Percentiles rank a stretch among this genome's conserved stretches.
phyloP scores from a whole-genome alignment of 495 filamentous ascomycete species.

The Penicillium salamii region DNA sequence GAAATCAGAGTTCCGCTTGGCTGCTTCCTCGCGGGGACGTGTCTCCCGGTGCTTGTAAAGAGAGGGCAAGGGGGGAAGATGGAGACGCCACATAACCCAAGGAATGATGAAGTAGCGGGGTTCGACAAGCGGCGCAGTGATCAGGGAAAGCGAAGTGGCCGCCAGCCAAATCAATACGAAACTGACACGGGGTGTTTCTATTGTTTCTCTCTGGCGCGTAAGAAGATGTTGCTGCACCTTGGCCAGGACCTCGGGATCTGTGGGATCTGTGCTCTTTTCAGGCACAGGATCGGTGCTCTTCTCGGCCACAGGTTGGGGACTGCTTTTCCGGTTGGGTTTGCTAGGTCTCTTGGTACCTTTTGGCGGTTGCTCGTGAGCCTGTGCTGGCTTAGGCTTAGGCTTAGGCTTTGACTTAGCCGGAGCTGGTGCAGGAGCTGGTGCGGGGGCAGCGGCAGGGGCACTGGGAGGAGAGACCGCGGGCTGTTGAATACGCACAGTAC shows the following conservation, averaged over 20 bases:
- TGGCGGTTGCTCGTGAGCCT: constrained; percentile 12
- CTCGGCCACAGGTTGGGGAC: constrained; percentile 15
- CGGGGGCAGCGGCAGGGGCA: background rate
- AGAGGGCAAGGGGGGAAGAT: constrained; percentile 56
- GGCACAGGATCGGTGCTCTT: constrained; percentile 8
- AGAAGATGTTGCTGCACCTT: constrained; percentile 33
- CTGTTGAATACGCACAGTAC: constrained; percentile 21
- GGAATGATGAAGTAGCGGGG: constrained; percentile 92
- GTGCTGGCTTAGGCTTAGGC: background rate
- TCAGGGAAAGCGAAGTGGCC: constrained; percentile 69
- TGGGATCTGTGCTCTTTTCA: constrained; percentile 17
- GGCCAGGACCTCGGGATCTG: constrained; percentile 31
- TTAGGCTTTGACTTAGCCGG: background rate
- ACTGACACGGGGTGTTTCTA: constrained; percentile 39
- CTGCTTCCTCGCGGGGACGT: constrained; percentile 19
- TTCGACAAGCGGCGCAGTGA: constrained; percentile 90
- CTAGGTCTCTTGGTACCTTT: constrained; percentile 26
- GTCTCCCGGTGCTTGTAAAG: constrained; percentile 27
- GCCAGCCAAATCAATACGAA: constrained; percentile 68
- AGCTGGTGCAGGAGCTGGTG: background rate
- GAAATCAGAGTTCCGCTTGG: constrained; percentile 26
- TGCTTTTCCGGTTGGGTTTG: constrained; percentile 24
- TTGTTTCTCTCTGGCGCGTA: constrained; percentile 32
- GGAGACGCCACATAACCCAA: constrained; percentile 89
- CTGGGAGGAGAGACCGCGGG: background rate